These are phyloP conservation scores for Botrytis byssoidea DNA, from an alignment of 2,329 filamentous ascomycete species.

Conservation along the genomic window DNA sequence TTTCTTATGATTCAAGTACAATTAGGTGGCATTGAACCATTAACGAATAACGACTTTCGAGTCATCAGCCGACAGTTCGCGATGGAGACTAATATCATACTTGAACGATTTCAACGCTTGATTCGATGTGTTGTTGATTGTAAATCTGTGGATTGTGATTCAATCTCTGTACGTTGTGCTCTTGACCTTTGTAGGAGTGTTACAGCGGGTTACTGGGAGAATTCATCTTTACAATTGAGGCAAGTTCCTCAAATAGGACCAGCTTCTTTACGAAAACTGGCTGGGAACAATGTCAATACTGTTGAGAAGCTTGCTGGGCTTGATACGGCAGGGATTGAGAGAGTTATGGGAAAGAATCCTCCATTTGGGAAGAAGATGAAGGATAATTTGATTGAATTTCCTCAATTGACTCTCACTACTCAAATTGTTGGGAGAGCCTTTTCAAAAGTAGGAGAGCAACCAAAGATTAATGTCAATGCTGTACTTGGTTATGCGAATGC, in stretches of 20 bases:
- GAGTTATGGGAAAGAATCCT: constrained; percentile 72
- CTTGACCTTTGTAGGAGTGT: constrained; percentile 78
- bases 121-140: constrained; percentile 77
- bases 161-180: constrained; percentile 63
- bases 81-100: constrained; percentile 61
- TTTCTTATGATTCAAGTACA: constrained; percentile 75
- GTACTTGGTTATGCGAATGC: constrained; percentile 72
- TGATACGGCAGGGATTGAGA: constrained; percentile 73
- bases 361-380: constrained; percentile 75
- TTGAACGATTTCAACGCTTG: constrained; percentile 67
- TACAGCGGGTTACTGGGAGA: constrained; percentile 72
- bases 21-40: constrained; percentile 64
- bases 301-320: constrained; percentile 67
- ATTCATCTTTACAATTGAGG: constrained; percentile 73
- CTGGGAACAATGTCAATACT: constrained; percentile 65
- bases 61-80: constrained; percentile 56
- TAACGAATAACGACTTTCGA: constrained; percentile 55
- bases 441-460: constrained; percentile 43
- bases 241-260: constrained; percentile 79
- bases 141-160: constrained; percentile 58
- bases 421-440: constrained; percentile 38
- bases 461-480: constrained; percentile 61
- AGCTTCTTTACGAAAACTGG: constrained; percentile 72
- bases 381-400: constrained; percentile 66
- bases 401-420: constrained; percentile 49